Evolutionary conservation across 495 filamentous ascomycete genomes (phyloP).

Genomic region (Hyaloscypha variabilis): DNA sequence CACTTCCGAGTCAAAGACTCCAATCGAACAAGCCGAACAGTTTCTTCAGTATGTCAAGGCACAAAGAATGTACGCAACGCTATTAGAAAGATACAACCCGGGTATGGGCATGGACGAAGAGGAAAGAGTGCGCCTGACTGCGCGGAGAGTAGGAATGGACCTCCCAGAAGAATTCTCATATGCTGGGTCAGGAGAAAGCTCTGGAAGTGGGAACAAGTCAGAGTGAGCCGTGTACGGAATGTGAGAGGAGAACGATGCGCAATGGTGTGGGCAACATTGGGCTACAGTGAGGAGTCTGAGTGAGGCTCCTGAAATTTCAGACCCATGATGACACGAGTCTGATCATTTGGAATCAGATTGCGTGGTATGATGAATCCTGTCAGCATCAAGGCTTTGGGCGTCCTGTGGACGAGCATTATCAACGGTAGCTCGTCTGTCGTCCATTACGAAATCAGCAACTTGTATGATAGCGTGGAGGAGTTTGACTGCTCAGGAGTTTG

Average conservation of each 20-base stretch:
- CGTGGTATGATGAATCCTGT: not conserved
- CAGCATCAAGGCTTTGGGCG: not conserved
- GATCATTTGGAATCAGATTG: not conserved
- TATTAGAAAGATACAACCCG: conserved; percentile 92
- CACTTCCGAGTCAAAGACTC: conserved; percentile 38
- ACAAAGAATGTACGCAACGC: conserved; percentile 75
- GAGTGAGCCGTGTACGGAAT: conserved; percentile 7
- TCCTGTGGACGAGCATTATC: not conserved
- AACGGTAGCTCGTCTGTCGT: not conserved
- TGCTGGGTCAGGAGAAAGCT: conserved; percentile 5
- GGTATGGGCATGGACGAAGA: conserved; percentile 84
- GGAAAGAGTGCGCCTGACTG: conserved; percentile 80
- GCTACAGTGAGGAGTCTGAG: not conserved
- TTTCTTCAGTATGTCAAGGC: conserved; percentile 77
- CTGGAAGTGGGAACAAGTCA: conserved; percentile 14
- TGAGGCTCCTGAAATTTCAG: not conserved
- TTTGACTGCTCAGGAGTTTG: not conserved
- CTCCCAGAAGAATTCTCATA: conserved; percentile 61
- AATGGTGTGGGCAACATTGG: not conserved
- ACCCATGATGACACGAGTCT: not conserved
- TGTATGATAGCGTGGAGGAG: not conserved
- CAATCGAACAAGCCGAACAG: conserved; percentile 69
- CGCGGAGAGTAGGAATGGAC: conserved; percentile 86
- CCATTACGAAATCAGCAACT: not conserved
- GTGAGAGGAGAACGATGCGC: not conserved